A percentile compares a stretch with the other conserved stretches of the same genome.
Evolutionary conservation across 495 filamentous ascomycete genomes (phyloP).

Genomic region (Astrothelium subdiscretum): DNA sequence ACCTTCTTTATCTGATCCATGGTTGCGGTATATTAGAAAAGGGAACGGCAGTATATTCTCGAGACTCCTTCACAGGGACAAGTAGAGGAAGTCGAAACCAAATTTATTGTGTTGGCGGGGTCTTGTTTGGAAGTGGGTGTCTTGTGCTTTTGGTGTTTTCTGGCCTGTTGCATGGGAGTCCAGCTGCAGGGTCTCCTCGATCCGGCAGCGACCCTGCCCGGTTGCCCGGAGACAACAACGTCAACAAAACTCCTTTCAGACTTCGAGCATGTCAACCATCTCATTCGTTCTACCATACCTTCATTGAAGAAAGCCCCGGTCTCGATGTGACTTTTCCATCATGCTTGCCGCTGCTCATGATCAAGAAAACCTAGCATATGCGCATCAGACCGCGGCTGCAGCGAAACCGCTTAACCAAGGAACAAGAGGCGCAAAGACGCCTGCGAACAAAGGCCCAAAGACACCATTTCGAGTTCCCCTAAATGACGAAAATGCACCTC

Average conservation of each 20-base stretch:
- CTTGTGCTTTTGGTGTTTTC: neutral
- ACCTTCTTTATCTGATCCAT: conserved; percentile 80
- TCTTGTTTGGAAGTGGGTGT: neutral
- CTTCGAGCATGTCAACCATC: neutral
- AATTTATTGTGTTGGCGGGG: neutral
- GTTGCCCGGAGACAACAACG: neutral
- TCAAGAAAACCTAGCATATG: conserved; percentile 80
- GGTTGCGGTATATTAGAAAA: conserved; percentile 2
- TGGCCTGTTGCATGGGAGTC: neutral
- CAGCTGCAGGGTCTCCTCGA: neutral
- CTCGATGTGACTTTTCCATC: neutral
- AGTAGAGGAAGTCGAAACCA: neutral
- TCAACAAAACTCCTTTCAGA: neutral
- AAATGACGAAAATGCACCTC: conserved; percentile 76
- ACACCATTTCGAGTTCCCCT: conserved; percentile 73
- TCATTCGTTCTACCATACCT: neutral
- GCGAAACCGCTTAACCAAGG: conserved; percentile 67
- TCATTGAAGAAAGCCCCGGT: neutral
- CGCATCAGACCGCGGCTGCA: conserved; percentile 63
- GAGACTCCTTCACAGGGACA: neutral
- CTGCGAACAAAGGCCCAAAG: conserved; percentile 61
- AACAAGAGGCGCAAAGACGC: conserved; percentile 61
- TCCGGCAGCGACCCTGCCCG: neutral
- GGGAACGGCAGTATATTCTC: neutral
- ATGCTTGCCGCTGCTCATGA: conserved; percentile 70